A percentile compares a stretch with the other conserved stretches of the same genome.
These are phyloP conservation scores for Apiotrichum domesticum DNA, from an alignment of 1,284 basidiomycete genomes.

Conservation along the genomic window DNA sequence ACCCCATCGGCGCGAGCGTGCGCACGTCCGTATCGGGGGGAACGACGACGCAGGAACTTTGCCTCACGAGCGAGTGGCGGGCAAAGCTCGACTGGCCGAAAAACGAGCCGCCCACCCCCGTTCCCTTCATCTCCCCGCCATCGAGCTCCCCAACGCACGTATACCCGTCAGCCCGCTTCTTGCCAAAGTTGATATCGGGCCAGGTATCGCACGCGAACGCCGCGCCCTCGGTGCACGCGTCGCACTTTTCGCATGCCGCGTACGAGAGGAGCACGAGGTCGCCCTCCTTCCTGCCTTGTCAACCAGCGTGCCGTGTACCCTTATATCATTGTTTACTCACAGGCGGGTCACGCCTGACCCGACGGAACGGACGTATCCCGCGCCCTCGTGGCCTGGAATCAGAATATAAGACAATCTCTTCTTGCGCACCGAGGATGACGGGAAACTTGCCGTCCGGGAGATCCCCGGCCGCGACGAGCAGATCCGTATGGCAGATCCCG, in stretches of 20 bases:
- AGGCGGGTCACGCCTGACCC: not conserved
- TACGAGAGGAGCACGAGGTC: not conserved
- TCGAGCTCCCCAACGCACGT: not conserved
- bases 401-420: too few species aligned
- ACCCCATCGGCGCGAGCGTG: not conserved
- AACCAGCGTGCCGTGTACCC: not conserved
- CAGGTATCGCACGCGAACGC: not conserved
- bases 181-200: not conserved
- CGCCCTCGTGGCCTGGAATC: not conserved
- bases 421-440: not conserved
- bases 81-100: slow-evolving; percentile 1
- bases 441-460: not conserved
- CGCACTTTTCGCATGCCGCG: not conserved
- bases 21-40: not conserved
- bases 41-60: not conserved
- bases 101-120: not conserved
- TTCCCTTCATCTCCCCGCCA: not conserved
- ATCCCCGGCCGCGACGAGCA: not conserved
- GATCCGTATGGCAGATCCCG: not conserved
- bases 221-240: not conserved
- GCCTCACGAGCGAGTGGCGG: not conserved
- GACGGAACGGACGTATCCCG: not conserved
- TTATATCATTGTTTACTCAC: not conserved
- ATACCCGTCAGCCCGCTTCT: not conserved
- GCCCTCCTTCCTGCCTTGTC: not conserved